Base-by-base conservation (phyloP, 2,329 filamentous ascomycete species). In the Stachybotrys chartarum region DNA sequence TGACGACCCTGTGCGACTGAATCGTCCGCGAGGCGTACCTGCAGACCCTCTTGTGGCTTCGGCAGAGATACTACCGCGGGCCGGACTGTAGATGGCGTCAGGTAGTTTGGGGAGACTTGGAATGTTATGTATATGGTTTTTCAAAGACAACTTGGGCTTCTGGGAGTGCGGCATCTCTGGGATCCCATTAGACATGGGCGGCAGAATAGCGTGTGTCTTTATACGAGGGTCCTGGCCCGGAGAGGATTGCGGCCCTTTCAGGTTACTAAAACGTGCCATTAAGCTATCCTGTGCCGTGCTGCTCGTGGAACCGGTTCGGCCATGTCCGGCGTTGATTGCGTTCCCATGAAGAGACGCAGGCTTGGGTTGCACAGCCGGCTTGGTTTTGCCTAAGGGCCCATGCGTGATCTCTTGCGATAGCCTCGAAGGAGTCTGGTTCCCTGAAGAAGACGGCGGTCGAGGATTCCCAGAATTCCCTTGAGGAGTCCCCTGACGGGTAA, bases 71-170 rank as follows among this genome's bases (percentile, higher is more conserved):
- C 84, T 87, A 31, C 88, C 89, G 39, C 87, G 79, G 1, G 86
- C 86, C n/a, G 88, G 88, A 62, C 85, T 91, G 65, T 91, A 92
- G 5, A 89, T 88, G 7, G 88, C 86, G 63, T 86, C 86, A 1
- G 88, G 88, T 50, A 86, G 72, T 66, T 87, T 88, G 11, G 88
- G 88, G 64, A 91, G 73, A 16, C 76, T 76, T 11, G 81, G 77
- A 7, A 82, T 67, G 16, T 78, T 67, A 30, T 75, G 77, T 7
- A 82, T 67, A n/a, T 78, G 67, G 30, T 75, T 81, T 50, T 81
- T 74, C 1, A 84, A 62, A 3, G 76, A 74, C 10, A 81, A 65
- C 52, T 75, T 75, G 1, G 75, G 72, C 48, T 76, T 75, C 17
- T 70, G 65, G 5, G 68, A 60, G 30, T 70, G 67, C 6, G 78